Evolutionary conservation across 1,284 basidiomycete genomes (phyloP).

Genomic region (Heterobasidion occidentale): DNA sequence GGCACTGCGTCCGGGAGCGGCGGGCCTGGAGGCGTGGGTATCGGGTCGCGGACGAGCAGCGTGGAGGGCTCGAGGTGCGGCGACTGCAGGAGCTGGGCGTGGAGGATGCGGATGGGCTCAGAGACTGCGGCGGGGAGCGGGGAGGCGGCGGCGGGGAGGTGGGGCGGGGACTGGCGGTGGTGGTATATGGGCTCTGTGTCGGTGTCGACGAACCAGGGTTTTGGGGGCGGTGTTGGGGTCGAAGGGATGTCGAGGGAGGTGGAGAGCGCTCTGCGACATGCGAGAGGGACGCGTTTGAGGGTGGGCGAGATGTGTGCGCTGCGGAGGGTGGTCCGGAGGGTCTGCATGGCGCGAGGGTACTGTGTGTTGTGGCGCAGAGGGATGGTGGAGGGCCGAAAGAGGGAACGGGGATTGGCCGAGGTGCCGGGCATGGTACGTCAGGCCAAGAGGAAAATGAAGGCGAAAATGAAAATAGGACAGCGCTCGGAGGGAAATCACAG

Average conservation of each 20-base stretch:
- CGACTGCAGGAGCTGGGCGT: constrained; percentile 42
- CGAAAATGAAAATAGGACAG: background rate
- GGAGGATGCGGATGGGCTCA: constrained; percentile 36
- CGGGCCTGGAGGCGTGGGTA: constrained; percentile 40
- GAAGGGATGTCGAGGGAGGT: background rate
- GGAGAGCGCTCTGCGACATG: background rate
- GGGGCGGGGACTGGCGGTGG: constrained; percentile 20
- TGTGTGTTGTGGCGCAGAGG: too few relatives aligned
- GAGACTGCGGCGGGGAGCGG: constrained; percentile 45
- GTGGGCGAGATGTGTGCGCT: background rate
- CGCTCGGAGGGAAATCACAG: background rate
- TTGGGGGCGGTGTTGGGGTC: background rate
- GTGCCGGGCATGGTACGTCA: too few relatives aligned
- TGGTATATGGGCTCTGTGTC: constrained; percentile 14
- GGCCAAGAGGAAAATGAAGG: too few relatives aligned
- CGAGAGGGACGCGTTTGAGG: background rate
- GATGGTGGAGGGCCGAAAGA: too few relatives aligned
- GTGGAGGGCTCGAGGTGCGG: constrained; percentile 56
- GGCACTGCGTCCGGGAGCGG: constrained; percentile 41
- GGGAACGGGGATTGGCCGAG: too few relatives aligned
- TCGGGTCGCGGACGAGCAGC: constrained; percentile 42
- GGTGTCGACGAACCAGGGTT: constrained; percentile 52
- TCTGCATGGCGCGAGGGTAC: too few relatives aligned
- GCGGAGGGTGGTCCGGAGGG: background rate
- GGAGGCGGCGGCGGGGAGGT: constrained; percentile 19